Conservation (phyloP, 441 rosid genomes). For the Capsella rubella region DNA sequence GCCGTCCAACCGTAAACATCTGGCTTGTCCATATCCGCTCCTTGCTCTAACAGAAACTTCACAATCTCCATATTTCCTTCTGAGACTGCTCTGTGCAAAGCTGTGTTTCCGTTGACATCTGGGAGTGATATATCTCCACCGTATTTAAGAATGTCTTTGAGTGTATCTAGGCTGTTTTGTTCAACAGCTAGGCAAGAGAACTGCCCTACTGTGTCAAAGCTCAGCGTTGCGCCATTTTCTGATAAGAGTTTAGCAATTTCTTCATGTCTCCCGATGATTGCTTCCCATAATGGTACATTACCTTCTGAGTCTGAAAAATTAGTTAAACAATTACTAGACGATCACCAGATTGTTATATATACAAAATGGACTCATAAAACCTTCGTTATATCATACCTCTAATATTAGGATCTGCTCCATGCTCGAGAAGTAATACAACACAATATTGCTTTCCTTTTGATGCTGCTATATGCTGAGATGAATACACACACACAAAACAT, state of each 20-base stretch:
- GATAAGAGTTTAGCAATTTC: conserved; percentile 56
- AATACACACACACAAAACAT: conserved; percentile 12
- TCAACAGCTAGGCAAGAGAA: conserved; percentile 66
- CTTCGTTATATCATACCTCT: conserved; percentile 55
- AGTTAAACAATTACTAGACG: background rate
- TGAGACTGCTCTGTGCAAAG: conserved; percentile 78
- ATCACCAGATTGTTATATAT: background rate
- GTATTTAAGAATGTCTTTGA: conserved; percentile 55
- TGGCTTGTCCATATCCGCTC: conserved; percentile 75
- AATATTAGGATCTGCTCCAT: conserved; percentile 75
- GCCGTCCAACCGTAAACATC: conserved; percentile 86
- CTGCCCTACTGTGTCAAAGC: conserved; percentile 60
- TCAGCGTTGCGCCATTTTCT: conserved; percentile 72
- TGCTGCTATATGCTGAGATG: conserved; percentile 82
- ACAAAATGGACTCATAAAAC: background rate
- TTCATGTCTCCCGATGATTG: conserved; percentile 70
- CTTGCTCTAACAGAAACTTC: conserved; percentile 71
- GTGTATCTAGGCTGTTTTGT: conserved; percentile 68
- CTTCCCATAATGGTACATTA: conserved; percentile 88
- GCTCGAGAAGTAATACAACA: conserved; percentile 70
- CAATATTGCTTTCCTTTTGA: conserved; percentile 73
- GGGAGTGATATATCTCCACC: conserved; percentile 73
- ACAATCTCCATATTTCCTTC: conserved; percentile 80
- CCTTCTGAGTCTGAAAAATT: conserved; percentile 78
- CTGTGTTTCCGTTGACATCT: conserved; percentile 57